phyloP scores from a whole-genome alignment of 495 filamentous ascomycete species.

The Aspergillus nanangensis region DNA sequence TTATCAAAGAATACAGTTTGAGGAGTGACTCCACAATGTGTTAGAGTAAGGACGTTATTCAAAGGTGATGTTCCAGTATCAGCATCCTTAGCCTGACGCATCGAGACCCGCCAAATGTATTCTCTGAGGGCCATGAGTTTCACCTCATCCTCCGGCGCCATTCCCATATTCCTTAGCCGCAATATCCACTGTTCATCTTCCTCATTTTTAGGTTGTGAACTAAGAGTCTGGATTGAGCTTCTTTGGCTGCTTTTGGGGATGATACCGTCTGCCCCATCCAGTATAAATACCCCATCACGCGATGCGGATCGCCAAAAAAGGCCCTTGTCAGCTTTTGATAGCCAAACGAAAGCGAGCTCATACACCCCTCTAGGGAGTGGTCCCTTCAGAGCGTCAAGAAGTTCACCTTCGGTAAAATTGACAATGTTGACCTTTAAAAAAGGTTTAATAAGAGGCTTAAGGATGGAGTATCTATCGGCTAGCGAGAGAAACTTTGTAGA shows the following conservation, averaged over 20 bases:
- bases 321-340: constrained; percentile 69
- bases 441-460: constrained; percentile 71
- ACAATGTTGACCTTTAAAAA: constrained; percentile 71
- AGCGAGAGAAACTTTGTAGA: constrained; percentile 71
- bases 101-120: constrained; percentile 84
- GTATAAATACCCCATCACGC: constrained; percentile 60
- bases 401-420: constrained; percentile 61
- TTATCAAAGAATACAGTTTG: constrained; percentile 94
- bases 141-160: constrained; percentile 79
- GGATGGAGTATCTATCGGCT: constrained; percentile 78
- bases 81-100: constrained; percentile 56
- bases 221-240: constrained; percentile 27
- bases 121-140: constrained; percentile 84
- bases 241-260: constrained; percentile 22
- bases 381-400: constrained; percentile 81
- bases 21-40: constrained; percentile 65
- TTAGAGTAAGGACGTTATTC: constrained; percentile 66
- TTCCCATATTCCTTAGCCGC: constrained; percentile 76
- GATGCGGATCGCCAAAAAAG: constrained; percentile 79
- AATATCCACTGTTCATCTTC: constrained; percentile 96
- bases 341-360: constrained; percentile 85
- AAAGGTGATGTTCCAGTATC: constrained; percentile 40
- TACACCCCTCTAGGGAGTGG: constrained; percentile 75
- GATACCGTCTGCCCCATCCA: constrained; percentile 38
- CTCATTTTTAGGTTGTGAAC: constrained; percentile 62